phyloP scores from a whole-genome alignment of 192 early-diverging fungal species.

The Umbelopsis isabellina region DNA sequence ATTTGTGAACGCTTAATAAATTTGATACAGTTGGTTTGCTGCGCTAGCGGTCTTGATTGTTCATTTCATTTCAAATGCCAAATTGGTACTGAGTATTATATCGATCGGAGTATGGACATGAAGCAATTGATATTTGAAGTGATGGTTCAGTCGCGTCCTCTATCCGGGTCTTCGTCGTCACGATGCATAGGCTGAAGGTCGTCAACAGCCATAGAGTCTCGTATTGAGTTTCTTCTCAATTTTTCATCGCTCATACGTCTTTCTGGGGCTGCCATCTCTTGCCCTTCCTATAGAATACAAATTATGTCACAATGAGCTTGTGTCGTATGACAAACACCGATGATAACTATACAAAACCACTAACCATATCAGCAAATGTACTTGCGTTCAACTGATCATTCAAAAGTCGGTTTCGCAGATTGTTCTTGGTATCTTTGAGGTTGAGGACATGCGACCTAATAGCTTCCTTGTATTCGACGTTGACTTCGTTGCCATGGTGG shows the following conservation, averaged over 20 bases:
- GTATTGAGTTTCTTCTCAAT: neutral
- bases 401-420: conserved; percentile 9
- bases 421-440: conserved; percentile 3
- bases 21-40: neutral
- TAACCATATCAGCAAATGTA: conserved; percentile 9
- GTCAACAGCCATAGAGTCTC: neutral
- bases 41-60: neutral
- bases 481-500: neutral
- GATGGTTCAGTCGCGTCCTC: conserved; percentile 4
- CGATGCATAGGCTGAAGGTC: conserved; percentile 9
- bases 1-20: conserved; percentile 58
- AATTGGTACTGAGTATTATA: neutral
- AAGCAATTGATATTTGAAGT: neutral
- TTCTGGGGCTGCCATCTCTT: conserved; percentile 10
- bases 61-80: neutral
- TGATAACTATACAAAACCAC: too few relatives aligned
- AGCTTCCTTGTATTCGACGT: neutral
- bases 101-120: too few relatives aligned
- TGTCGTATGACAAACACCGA: too few relatives aligned
- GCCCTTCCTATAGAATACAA: neutral
- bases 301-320: conserved; percentile 5
- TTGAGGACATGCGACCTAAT: conserved; percentile 6
- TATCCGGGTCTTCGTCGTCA: neutral
- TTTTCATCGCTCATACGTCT: neutral
- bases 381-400: neutral